Conservation (phyloP, 805 yeast genomes). For the Barnettozyma salicaria region DNA sequence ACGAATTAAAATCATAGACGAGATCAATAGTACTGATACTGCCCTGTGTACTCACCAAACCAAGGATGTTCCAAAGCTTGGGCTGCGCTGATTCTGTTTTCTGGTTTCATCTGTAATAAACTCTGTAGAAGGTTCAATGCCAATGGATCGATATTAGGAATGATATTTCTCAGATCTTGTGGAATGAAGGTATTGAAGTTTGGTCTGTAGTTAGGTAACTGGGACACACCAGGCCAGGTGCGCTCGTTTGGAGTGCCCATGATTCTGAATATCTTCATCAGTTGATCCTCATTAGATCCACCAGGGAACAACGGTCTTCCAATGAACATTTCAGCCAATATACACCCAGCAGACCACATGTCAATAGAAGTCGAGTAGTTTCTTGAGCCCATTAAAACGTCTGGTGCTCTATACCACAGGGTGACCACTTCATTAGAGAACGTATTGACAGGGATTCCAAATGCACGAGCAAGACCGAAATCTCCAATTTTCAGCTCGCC, state of each 20-base stretch:
- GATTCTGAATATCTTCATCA: conserved; percentile 81
- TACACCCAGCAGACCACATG: conserved; percentile 98
- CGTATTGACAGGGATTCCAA: conserved; percentile 96
- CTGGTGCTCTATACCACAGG: conserved; percentile 97
- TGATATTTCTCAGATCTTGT: conserved; percentile 73
- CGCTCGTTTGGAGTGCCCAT: conserved; percentile 96
- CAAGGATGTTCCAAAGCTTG: conserved; percentile 89
- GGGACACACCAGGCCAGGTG: conserved; percentile 96
- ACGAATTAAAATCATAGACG: conserved; percentile 32
- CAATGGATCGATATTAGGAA: conserved; percentile 72
- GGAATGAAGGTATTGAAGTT: conserved; percentile 84
- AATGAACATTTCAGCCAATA: conserved; percentile 97
- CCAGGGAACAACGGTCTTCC: conserved; percentile 97
- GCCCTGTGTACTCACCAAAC: conserved; percentile 58
- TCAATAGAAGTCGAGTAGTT: conserved; percentile 96
- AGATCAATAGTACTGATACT: conserved; percentile 21
- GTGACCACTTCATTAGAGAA: conserved; percentile 97
- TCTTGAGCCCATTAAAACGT: conserved; percentile 88
- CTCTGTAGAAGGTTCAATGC: conserved; percentile 79
- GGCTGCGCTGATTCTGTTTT: conserved; percentile 86
- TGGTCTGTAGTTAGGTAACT: conserved; percentile 77
- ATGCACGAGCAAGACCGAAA: conserved; percentile 95
- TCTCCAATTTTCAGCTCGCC: conserved; percentile 94
- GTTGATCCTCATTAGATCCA: conserved; percentile 91
- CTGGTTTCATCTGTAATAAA: conserved; percentile 88